phyloP scores from a whole-genome alignment of 1,284 basidiomycete genomes.

The Ganoderma lingzhi region DNA sequence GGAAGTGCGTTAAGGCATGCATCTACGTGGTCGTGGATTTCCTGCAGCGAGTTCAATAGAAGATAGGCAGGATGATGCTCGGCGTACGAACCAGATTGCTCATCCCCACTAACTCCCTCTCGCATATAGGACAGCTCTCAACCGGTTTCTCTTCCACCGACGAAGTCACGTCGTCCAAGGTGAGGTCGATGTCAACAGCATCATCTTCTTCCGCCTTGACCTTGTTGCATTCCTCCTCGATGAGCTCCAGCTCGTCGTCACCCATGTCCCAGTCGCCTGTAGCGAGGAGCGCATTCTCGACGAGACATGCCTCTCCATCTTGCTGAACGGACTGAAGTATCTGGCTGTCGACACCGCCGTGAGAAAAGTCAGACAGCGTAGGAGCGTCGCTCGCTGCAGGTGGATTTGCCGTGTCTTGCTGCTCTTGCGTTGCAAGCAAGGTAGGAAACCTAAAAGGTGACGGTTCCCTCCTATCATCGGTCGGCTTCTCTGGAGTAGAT shows the following conservation, averaged over 20 bases:
- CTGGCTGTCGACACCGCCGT: neutral
- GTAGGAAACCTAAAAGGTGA: slow-evolving; percentile 23
- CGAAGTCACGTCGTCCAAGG: slow-evolving; percentile 29
- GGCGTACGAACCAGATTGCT: slow-evolving; percentile 42
- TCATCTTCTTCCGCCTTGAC: slow-evolving; percentile 23
- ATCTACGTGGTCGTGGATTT: slow-evolving; percentile 58
- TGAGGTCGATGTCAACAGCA: slow-evolving; percentile 39
- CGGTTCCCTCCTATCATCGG: neutral
- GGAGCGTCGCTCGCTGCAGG: neutral
- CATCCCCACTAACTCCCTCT: slow-evolving; percentile 37
- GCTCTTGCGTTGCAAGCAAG: slow-evolving; percentile 10
- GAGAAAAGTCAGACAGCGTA: slow-evolving; percentile 5
- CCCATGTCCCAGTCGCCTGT: slow-evolving; percentile 64
- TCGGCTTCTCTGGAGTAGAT: neutral
- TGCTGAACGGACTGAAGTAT: too few species aligned
- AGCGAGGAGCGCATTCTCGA: slow-evolving; percentile 15
- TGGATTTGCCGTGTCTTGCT: neutral
- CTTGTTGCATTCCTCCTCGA: slow-evolving; percentile 40
- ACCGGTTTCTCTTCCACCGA: slow-evolving; percentile 30
- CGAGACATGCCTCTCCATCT: neutral
- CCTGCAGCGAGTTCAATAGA: slow-evolving; percentile 41
- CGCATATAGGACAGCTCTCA: slow-evolving; percentile 52
- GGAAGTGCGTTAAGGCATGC: slow-evolving; percentile 51
- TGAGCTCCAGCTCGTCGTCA: slow-evolving; percentile 62
- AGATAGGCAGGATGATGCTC: neutral